phyloP scores from a whole-genome alignment of 495 filamentous ascomycete genomes.

The Tuber umbilicatum region DNA sequence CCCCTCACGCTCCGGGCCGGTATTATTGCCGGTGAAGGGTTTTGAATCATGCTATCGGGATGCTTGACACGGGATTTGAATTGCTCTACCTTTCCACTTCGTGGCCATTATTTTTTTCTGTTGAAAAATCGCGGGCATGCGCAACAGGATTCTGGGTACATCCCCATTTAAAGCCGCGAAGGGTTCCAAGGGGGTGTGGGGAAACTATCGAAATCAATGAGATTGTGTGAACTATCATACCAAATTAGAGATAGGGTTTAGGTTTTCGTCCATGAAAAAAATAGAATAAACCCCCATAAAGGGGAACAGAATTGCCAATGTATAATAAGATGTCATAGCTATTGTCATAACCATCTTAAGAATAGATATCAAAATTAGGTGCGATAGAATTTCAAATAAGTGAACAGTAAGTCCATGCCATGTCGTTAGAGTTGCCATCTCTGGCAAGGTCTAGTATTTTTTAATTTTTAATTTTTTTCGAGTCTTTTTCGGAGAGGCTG shows the following conservation, averaged over 20 bases:
- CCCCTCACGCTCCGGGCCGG: neutral
- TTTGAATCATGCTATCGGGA: neutral
- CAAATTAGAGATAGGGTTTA: neutral
- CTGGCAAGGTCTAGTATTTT: neutral
- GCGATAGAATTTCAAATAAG: neutral
- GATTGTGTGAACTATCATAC: neutral
- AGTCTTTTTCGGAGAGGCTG: neutral
- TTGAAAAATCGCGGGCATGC: neutral
- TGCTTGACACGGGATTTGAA: neutral
- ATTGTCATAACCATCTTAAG: neutral
- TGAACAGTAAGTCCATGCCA: neutral
- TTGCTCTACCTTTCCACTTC: neutral
- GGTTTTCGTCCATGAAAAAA: neutral
- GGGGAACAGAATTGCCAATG: neutral
- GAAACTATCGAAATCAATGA: too few relatives aligned
- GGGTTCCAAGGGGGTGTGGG: neutral
- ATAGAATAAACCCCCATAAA: too few relatives aligned
- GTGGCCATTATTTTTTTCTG: neutral
- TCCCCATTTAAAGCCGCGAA: neutral
- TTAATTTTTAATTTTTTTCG: too few relatives aligned
- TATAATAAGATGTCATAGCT: neutral
- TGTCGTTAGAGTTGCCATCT: neutral
- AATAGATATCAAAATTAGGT: neutral
- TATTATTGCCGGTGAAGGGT: neutral
- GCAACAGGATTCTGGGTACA: too few relatives aligned